A percentile compares a stretch with the other conserved stretches of the same genome.
phyloP scores from a whole-genome alignment of 2,329 filamentous ascomycete species.

The Botrytis paeoniae region DNA sequence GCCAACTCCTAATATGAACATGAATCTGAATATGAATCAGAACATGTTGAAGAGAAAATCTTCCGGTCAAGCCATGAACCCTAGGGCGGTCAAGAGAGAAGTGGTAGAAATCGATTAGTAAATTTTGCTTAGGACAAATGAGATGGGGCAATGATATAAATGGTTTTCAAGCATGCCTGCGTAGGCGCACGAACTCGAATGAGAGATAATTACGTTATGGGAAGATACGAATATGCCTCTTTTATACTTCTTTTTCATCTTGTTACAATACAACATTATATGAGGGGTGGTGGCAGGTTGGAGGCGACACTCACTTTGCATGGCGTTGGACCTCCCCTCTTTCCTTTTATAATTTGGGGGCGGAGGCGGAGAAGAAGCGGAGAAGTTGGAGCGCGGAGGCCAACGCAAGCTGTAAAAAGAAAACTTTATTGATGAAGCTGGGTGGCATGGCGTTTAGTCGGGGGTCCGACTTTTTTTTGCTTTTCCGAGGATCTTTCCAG shows the following conservation, averaged over 20 bases:
- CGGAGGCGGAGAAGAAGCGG: not conserved
- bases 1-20: slow-evolving; percentile 20
- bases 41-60: slow-evolving; percentile 27
- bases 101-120: slow-evolving; percentile 33
- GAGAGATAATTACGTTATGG: slow-evolving; percentile 13
- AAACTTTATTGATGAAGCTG: slow-evolving; percentile 13
- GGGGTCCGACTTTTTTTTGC: not conserved
- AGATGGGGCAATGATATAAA: slow-evolving; percentile 6
- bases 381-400: not conserved
- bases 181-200: slow-evolving; percentile 14
- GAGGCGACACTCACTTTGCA: slow-evolving; percentile 5
- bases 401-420: slow-evolving; percentile 12
- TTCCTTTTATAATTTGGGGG: not conserved
- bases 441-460: slow-evolving; percentile 9
- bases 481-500: not conserved
- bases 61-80: slow-evolving; percentile 27
- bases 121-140: not conserved
- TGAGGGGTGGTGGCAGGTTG: slow-evolving; percentile 5
- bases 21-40: slow-evolving; percentile 16
- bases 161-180: slow-evolving; percentile 14
- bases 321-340: not conserved
- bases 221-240: slow-evolving; percentile 10
- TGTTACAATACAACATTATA: slow-evolving; percentile 17
- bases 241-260: not conserved
- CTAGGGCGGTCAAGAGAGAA: slow-evolving; percentile 22